Evolutionary conservation across 345 rosid species (phyloP), one percentile per base, ranked within the genome.

Genomic region (Syzygium grande): DNA sequence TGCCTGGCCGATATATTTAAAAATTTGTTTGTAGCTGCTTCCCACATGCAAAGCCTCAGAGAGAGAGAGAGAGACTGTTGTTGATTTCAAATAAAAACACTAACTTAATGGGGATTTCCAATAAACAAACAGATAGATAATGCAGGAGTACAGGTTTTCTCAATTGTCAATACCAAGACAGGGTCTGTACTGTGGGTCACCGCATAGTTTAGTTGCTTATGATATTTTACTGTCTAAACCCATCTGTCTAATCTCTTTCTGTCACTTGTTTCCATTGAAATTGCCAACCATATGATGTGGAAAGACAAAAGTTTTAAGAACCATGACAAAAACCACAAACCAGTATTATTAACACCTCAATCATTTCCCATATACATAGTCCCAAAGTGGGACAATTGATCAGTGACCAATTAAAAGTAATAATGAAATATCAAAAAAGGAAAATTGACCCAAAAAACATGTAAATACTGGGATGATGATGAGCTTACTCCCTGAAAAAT

Each of bases 321-420:
- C 83, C 63, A 84, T 30, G 41, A 30, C 68, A 87, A 88, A 88
- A 88, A 79, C 77, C 29, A 83, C 79, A 61, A 84, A 77, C 89
- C 73, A 80, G 30, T 91, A 87, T 87, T 84, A 91, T 92, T 89
- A 87, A 90, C 90, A 91, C 84, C 54, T 88, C 84, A 93, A 88
- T 84, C 53, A 88, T 84, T 88, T 78, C 92, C 86, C 52, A 89
- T 91, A 84, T 92, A 92, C 93, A 92, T 54, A 38, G 80, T 87
- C 90, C 92, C 59, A 43, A 52, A 85, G 59, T 87, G 87, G 88
- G 89, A 84, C 19, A 25, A 73, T 52, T 86, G 84, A 73, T 68
- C 87, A 68, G 88, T 86, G 84, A 89, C 85, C 68, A 68, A 51
- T 61, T 89, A 15, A 85, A 46, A 30, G 34, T 63, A 79, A 21